Percentiles rank a stretch among this genome's conserved stretches.
phyloP scores from a whole-genome alignment of 148 eudicot genomes.

The Silene uniflora region DNA sequence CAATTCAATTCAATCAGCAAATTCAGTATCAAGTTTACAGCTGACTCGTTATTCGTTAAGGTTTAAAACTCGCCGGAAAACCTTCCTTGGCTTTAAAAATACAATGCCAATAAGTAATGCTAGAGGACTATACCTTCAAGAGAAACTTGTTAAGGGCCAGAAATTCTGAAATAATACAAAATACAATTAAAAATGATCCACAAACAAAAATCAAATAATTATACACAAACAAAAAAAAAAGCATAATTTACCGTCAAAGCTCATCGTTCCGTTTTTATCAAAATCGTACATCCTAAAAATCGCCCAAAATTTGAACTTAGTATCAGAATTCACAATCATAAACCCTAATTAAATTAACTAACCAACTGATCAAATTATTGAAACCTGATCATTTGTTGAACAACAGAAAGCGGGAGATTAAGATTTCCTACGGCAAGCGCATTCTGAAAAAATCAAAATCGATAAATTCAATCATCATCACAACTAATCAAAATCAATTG shows the following conservation, averaged over 20 bases:
- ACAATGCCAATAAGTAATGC: too few species aligned
- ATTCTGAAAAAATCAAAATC: conserved; percentile 34
- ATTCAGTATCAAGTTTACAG: background rate
- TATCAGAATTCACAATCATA: background rate
- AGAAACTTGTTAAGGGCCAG: conserved; percentile 81
- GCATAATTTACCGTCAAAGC: conserved; percentile 69
- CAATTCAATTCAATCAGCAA: background rate
- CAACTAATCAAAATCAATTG: background rate
- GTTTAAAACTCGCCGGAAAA: background rate
- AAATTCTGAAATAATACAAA: conserved; percentile 52
- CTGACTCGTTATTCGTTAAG: background rate
- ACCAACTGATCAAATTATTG: background rate
- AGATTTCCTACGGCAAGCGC: conserved; percentile 85
- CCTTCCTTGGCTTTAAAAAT: too few species aligned
- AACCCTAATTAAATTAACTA: background rate
- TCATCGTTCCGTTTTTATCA: conserved; percentile 84
- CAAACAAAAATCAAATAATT: background rate
- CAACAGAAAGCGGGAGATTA: conserved; percentile 66
- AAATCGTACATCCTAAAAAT: conserved; percentile 82
- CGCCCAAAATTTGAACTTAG: background rate
- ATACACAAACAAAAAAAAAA: too few species aligned
- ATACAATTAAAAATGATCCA: conserved; percentile 2
- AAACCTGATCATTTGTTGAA: conserved; percentile 94
- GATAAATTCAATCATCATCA: background rate
- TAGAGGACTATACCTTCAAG: conserved; percentile 57